A percentile compares a stretch with the other conserved stretches of the same genome.
These are phyloP conservation scores for Lojkania enalia DNA, from an alignment of 2,329 filamentous ascomycete species.

Conservation along the genomic window DNA sequence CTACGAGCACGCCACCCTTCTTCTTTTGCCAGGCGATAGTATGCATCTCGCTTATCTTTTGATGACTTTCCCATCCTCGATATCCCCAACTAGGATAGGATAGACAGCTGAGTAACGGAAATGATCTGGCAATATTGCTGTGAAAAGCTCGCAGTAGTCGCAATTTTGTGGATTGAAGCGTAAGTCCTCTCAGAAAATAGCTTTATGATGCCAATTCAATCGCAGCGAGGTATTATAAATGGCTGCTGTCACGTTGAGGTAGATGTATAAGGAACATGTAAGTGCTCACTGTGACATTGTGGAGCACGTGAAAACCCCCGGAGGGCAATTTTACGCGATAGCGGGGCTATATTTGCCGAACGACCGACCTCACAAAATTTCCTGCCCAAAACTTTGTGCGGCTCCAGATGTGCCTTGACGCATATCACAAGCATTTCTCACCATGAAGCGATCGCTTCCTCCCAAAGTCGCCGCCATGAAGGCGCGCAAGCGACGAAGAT, in stretches of 20 bases:
- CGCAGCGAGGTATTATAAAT: no score
- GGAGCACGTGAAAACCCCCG: not conserved
- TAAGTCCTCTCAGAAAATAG: no score
- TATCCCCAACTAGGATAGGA: no score
- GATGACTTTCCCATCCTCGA: conserved; percentile 94
- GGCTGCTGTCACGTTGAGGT: no score
- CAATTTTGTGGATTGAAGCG: no score
- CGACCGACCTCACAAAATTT: not conserved
- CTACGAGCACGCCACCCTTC: conserved; percentile 97
- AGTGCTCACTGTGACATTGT: no score
- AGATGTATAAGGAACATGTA: no score
- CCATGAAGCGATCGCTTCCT: conserved; percentile 45
- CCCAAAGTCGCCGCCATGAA: conserved; percentile 47
- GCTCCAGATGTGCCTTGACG: not conserved
- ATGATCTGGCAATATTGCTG: no score
- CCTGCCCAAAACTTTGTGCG: not conserved
- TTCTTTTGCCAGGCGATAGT: conserved; percentile 96
- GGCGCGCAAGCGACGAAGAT: conserved; percentile 49
- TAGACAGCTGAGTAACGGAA: no score
- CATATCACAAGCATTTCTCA: conserved; percentile 7
- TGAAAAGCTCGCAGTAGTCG: no score
- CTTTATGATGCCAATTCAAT: no score
- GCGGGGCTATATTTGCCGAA: not conserved
- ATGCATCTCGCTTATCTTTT: conserved; percentile 97
- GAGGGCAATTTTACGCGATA: no score